Percentiles rank a stretch among this genome's conserved stretches.
Conservation (phyloP, 441 rosid genomes). For the Erysimum pusillum region DNA sequence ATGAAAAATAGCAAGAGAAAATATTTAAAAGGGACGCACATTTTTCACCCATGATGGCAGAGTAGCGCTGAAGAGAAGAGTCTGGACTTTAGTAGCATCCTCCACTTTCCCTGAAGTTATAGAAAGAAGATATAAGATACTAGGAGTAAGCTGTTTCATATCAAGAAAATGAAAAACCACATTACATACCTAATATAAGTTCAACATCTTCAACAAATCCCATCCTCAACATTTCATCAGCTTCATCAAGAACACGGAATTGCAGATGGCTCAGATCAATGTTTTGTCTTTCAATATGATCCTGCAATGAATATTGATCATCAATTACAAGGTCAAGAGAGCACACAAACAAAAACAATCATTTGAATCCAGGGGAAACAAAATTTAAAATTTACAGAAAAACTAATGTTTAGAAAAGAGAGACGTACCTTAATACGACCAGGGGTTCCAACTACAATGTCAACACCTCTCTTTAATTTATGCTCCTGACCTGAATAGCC, state of each 20-base stretch:
- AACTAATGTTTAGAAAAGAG: constrained; percentile 1
- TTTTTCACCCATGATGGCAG: constrained; percentile 91
- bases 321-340: constrained; percentile 9
- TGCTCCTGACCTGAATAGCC: constrained; percentile 65
- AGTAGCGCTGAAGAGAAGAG: constrained; percentile 98
- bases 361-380: not conserved
- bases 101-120: constrained; percentile 76
- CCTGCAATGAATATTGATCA: constrained; percentile 62
- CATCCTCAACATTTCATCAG: constrained; percentile 97
- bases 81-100: constrained; percentile 88
- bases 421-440: constrained; percentile 84
- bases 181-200: constrained; percentile 76
- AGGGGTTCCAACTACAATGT: constrained; percentile 91
- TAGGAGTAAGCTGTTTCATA: not conserved
- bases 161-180: not conserved
- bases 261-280: constrained; percentile 70
- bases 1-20: constrained; percentile 1
- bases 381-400: not conserved
- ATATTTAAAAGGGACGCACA: constrained; percentile 53
- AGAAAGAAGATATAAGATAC: constrained; percentile 4
- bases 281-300: constrained; percentile 81
- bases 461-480: constrained; percentile 83
- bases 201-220: constrained; percentile 98
- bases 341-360: not conserved
- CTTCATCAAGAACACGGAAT: constrained; percentile 97